Base-by-base conservation (phyloP, 352 stramenopile genomes). In the Blastocystis sp. region DNA sequence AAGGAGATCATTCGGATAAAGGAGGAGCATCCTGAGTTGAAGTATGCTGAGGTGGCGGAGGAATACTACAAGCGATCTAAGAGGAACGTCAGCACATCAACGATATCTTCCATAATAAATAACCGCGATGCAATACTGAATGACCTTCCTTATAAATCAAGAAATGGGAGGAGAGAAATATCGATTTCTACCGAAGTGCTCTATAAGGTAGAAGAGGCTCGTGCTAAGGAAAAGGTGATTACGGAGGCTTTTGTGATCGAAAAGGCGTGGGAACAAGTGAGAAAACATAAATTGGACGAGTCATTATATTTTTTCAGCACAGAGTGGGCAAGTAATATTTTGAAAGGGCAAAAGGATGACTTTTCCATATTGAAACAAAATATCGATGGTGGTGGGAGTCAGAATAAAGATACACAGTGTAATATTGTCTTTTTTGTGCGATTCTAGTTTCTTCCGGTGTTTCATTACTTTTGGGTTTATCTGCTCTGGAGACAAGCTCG, bases 81-180 rank as follows among this genome's bases (percentile, higher is more conserved):
- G 29, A 56, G 37, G 68, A n/a, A 37, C 6, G 47, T 79, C 1
- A 55, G 26, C 68, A 34, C n/a, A 2, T 55, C 68, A 13, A 79
- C 68, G 3, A 43, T 79, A 43, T 56, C 26, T n/a, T 62, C 15
- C 37, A 79, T 79, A 39, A 62, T 34, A 47, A 61, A 20, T 26
- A 79, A 79, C 23, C 68, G 68, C 50, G n/a, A 79, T 20, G 68
- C 68, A 56, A 79, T 79, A 23, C 56, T 79, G 41, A 56, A 39
- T 26, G 41, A 50, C 29, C 13, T 61, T 7, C 68, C 68, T 15
- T 79, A 79, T 23, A 34, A 34, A 39, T 62, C 6, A 8, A 79
- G 61, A 34, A 41, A 11, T 6, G 7, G 11, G 8, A 56, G 18
- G 41, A 20, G 18, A 53, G 68, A 61, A 11, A 15, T 79, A 29